Percentiles rank a stretch among this genome's conserved stretches.
Conservation (phyloP, 2,329 filamentous ascomycete genomes). For the Aschersonia sp. region DNA sequence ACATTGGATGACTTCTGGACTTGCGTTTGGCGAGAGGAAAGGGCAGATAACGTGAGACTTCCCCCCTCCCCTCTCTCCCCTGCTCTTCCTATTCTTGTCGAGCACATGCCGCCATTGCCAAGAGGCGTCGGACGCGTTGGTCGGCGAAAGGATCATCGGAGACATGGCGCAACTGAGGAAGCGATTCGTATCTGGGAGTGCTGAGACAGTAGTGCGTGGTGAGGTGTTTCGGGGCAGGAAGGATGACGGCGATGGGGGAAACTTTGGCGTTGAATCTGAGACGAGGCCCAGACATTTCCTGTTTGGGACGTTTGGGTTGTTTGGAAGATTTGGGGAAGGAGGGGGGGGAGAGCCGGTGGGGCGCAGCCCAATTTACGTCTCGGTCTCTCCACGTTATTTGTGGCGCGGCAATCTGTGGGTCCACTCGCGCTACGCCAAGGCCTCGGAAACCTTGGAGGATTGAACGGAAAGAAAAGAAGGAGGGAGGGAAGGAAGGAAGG, state of each 20-base stretch:
- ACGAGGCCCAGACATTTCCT: constrained; percentile 14
- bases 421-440: not conserved
- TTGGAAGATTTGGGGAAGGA: not conserved
- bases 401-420: not conserved
- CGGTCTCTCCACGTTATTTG: not conserved
- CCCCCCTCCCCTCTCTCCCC: not conserved
- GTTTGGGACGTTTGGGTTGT: constrained; percentile 10
- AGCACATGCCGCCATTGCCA: not conserved
- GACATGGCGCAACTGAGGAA: too few relatives aligned
- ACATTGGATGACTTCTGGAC: not conserved
- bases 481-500: too few relatives aligned
- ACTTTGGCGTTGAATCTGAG: constrained; percentile 9
- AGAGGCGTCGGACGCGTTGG: too few relatives aligned
- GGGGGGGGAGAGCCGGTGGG: not conserved
- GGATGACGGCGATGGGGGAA: not conserved
- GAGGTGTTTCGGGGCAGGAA: not conserved
- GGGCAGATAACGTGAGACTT: not conserved
- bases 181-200: not conserved
- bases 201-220: not conserved
- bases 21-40: not conserved
- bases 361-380: not conserved
- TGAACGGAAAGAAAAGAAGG: too few relatives aligned
- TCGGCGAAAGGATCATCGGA: too few relatives aligned
- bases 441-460: too few relatives aligned
- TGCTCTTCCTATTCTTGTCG: not conserved